These are phyloP conservation scores for Vaccinium darrowii DNA, from an alignment of 148 eudicot genomes.

Conservation along the genomic window DNA sequence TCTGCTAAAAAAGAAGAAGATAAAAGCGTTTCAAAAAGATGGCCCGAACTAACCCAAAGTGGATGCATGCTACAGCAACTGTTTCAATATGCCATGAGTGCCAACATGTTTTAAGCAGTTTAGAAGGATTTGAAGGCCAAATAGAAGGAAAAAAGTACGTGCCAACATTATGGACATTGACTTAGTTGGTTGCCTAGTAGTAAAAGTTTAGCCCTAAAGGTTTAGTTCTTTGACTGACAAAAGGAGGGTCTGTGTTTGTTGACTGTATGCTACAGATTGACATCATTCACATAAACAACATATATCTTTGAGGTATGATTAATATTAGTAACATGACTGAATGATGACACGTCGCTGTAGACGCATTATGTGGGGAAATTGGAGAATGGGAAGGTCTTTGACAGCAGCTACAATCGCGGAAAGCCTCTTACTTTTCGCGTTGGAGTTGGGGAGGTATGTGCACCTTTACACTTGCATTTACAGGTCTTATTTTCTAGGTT, in stretches of 20 bases:
- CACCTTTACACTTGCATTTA: neutral
- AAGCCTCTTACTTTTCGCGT: slow-evolving; percentile 88
- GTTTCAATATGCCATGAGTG: neutral
- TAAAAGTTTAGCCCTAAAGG: neutral
- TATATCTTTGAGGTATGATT: neutral
- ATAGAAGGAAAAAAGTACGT: neutral
- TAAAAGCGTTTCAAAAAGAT: neutral
- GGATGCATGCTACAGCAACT: neutral
- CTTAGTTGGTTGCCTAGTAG: neutral
- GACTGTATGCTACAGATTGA: neutral
- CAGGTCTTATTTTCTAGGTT: neutral
- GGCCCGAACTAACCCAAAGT: neutral
- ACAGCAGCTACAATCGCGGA: slow-evolving; percentile 87
- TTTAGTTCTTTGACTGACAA: neutral
- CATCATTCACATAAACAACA: neutral
- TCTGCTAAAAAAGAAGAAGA: too few relatives aligned
- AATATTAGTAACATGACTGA: neutral
- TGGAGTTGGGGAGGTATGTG: slow-evolving; percentile 84
- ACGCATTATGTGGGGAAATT: slow-evolving; percentile 86
- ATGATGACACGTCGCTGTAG: slow-evolving; percentile 26
- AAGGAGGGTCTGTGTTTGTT: neutral
- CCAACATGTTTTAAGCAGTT: neutral
- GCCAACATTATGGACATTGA: neutral
- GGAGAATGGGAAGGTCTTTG: slow-evolving; percentile 78
- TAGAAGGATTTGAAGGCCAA: neutral